phyloP scores from a whole-genome alignment of 352 stramenopile species.

The Phytopythium sindhum region DNA sequence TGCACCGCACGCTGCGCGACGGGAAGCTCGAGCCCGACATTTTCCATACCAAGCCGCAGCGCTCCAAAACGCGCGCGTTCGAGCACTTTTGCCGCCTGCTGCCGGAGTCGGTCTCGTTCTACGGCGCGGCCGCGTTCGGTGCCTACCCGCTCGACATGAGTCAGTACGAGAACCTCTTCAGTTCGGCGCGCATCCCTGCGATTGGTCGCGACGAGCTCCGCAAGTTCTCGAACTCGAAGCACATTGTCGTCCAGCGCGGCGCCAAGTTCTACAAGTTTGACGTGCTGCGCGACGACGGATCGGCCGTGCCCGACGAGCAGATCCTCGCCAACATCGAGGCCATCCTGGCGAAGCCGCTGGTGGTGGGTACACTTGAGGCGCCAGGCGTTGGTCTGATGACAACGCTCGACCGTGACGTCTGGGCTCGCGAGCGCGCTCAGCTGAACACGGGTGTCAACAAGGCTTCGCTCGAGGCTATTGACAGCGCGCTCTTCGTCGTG shows the following conservation, averaged over 20 bases:
- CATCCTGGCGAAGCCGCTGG: constrained; percentile 69
- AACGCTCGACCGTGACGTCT: constrained; percentile 81
- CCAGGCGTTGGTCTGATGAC: constrained; percentile 76
- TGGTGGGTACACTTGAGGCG: constrained; percentile 22
- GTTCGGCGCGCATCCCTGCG: constrained; percentile 69
- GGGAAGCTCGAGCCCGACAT: constrained; percentile 81
- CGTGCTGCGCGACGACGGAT: constrained; percentile 65
- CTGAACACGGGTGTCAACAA: constrained; percentile 60
- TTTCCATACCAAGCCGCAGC: constrained; percentile 87
- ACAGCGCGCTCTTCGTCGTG: constrained; percentile 85
- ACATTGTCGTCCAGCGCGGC: constrained; percentile 85
- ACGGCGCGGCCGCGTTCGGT: constrained; percentile 77
- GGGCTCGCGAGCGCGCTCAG: constrained; percentile 65
- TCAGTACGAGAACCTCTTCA: constrained; percentile 90
- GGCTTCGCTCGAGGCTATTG: constrained; percentile 73
- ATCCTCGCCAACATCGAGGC: constrained; percentile 85
- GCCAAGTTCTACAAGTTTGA: constrained; percentile 87
- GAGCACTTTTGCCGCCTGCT: constrained; percentile 80
- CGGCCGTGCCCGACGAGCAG: constrained; percentile 58
- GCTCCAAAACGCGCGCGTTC: constrained; percentile 74
- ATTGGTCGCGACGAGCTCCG: constrained; percentile 68
- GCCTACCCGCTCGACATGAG: constrained; percentile 92
- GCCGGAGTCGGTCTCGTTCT: constrained; percentile 85
- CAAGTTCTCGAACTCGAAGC: constrained; percentile 50
- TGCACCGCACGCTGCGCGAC: constrained; percentile 81